Percentiles rank a stretch among this genome's conserved stretches.
phyloP scores from a whole-genome alignment of 2,329 filamentous ascomycete species.

The Pestalotiopsis fici region DNA sequence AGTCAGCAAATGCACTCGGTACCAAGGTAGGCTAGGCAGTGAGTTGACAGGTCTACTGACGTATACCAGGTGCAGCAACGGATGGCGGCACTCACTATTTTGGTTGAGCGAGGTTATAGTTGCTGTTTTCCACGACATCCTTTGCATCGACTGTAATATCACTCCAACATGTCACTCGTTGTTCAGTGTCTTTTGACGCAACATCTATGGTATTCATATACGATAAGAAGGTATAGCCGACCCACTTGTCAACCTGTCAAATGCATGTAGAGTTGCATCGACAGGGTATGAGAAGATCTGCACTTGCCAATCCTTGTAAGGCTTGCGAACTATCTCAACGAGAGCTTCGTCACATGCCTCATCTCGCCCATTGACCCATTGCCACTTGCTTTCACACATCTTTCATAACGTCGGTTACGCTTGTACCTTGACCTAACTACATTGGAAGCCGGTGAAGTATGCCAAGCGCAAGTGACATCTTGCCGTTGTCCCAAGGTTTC shows the following conservation, averaged over 20 bases:
- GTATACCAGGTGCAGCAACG: background rate
- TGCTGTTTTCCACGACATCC: background rate
- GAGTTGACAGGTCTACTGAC: background rate
- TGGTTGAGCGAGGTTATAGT: background rate
- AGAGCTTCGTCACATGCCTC: background rate
- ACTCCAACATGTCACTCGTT: background rate
- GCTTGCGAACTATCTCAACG: background rate
- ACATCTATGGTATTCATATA: background rate
- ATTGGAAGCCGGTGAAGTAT: background rate
- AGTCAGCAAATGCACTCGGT: background rate
- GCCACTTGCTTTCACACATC: background rate
- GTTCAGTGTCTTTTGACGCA: background rate
- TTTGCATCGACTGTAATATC: background rate
- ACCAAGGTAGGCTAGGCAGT: background rate
- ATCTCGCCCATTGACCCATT: background rate
- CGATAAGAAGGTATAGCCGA: background rate
- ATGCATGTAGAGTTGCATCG: background rate
- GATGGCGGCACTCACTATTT: background rate
- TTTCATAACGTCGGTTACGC: background rate
- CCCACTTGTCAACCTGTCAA: background rate
- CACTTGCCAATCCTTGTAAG: background rate
- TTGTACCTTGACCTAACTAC: background rate
- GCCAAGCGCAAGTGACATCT: background rate
- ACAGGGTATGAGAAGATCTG: background rate
- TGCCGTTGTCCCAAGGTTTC: background rate